Conservation (phyloP, 2,329 filamentous ascomycete species). For the Neofusicoccum umdonicola region DNA sequence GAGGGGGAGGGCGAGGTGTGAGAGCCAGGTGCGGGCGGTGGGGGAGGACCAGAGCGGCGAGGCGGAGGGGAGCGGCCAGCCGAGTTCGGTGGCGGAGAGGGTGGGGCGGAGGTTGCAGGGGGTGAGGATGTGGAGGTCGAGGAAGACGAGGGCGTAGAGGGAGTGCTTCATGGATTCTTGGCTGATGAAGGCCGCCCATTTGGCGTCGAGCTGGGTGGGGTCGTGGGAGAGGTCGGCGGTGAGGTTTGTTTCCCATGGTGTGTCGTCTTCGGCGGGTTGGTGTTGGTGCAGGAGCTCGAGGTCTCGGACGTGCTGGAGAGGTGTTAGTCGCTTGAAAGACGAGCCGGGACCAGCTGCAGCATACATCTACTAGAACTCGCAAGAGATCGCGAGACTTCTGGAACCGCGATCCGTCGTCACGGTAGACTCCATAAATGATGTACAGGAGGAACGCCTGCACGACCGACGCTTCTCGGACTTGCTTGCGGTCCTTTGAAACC, state of each 20-base stretch:
- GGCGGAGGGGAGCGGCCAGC: not conserved
- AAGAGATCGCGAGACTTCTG: not conserved
- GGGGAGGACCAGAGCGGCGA: not conserved
- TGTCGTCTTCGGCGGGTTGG: not conserved
- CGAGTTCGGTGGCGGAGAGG: not conserved
- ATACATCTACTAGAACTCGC: not conserved
- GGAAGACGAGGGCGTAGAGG: not conserved
- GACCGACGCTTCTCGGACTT: not conserved
- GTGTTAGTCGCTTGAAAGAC: not conserved
- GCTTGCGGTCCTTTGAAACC: not conserved
- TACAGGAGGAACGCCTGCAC: not conserved
- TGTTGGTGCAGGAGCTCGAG: not conserved
- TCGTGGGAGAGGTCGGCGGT: not conserved
- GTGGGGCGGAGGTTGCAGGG: not conserved
- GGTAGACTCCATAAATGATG: not conserved
- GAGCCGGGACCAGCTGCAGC: no score
- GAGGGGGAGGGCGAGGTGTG: not conserved
- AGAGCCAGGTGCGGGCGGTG: not conserved
- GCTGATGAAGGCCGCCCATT: not conserved
- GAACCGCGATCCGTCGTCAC: not conserved
- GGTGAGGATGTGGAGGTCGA: not conserved
- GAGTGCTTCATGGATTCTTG: not conserved
- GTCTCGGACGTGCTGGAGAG: not conserved
- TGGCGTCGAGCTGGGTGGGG: not conserved
- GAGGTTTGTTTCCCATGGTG: not conserved